Conservation (phyloP, 31 red algal species). For the Odonthalia washingtoniensis region DNA sequence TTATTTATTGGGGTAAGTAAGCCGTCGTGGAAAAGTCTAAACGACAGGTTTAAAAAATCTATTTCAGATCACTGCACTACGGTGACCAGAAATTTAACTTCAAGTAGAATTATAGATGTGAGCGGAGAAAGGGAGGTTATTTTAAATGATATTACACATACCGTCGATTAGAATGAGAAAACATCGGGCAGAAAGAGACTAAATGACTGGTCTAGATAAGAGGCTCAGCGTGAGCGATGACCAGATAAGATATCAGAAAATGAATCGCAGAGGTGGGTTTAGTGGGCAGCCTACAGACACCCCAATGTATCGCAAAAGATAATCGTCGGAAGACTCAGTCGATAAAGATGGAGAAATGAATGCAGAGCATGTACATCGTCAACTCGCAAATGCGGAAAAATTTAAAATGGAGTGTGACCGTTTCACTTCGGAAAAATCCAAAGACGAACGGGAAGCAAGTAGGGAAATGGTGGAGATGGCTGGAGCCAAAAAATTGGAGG, state of each 20-base stretch:
- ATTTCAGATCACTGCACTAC: neutral
- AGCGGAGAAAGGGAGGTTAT: neutral
- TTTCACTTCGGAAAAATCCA: no score
- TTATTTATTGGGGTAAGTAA: neutral
- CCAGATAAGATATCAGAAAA: neutral
- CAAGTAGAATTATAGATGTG: constrained; percentile 5
- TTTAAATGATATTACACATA: constrained; percentile 2
- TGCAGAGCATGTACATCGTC: neutral
- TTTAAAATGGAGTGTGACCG: no score
- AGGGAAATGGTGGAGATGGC: no score
- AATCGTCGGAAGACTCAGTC: neutral
- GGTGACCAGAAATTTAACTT: neutral
- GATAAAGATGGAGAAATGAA: neutral
- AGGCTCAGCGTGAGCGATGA: neutral
- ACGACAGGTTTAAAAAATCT: constrained; percentile 22
- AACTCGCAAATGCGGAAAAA: no score
- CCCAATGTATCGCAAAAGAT: neutral
- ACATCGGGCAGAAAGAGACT: neutral
- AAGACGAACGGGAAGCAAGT: no score
- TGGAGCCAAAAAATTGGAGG: no score
- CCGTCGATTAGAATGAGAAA: neutral
- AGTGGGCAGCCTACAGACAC: neutral
- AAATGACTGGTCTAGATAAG: neutral
- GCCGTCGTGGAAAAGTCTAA: constrained; percentile 11
- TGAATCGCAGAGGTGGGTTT: no score